Evolutionary conservation across 805 yeast species (phyloP), one percentile per base, ranked within the genome.

Genomic region (Saccharomycopsis fermentans): DNA sequence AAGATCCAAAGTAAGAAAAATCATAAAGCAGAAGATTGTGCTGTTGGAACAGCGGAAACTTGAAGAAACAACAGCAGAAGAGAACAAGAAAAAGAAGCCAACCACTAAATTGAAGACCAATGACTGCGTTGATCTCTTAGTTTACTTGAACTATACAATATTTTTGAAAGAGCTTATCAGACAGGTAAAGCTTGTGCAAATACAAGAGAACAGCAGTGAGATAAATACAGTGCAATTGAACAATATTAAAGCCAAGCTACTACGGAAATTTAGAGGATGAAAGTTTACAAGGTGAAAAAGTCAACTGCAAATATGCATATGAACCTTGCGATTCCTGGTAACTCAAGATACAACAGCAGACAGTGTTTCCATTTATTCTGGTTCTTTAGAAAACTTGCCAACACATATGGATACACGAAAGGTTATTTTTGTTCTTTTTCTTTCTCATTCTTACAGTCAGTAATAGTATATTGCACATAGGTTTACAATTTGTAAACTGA

Each of bases 231-330:
- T 61, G 3, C 63, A 61, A 29, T 43, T 61, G 37, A 59, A 61
- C 26, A 61, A 61, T 39, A 50, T 61, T 12, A 57, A 54, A 43
- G 52, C 52, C 14, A 48, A 17, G 4, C 21, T 59, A 35, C 26
- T 61, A 32, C 57, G 55, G 37, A 61, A 50, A 55, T 61, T 58
- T 21, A 37, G 62, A 29, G 63, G 63, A 16, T 61, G 34, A 58
- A 32, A 37, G 19, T 11, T 19, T 21, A 16, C n/a, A n/a, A n/a
- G n/a, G n/a, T n/a, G n/a, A n/a, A n/a, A n/a, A n/a, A n/a, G n/a
- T n/a, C n/a, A n/a, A n/a, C n/a, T n/a, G n/a, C n/a, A n/a, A n/a
- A n/a, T n/a, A n/a, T n/a, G n/a, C 5, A 37, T 17, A 37, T n/a
- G 19, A 37, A 37, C 9, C n/a, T n/a, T n/a, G 6, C n/a, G 32